phyloP scores from a whole-genome alignment of 306 rosid species.

The Echinosophora koreensis region DNA sequence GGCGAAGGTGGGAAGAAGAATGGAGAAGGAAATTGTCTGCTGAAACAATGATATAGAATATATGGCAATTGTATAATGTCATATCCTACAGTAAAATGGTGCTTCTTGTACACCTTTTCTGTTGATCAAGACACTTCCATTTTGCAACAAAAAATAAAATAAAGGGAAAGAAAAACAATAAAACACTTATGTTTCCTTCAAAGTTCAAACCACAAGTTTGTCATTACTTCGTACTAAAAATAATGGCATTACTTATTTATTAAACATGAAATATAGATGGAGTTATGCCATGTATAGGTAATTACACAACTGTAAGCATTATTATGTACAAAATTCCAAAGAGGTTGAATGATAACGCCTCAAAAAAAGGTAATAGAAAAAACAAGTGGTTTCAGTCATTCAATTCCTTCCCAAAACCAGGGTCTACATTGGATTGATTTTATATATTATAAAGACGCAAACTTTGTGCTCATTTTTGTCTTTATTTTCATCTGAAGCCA shows the following conservation, averaged over 20 bases:
- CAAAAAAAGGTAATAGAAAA: background rate
- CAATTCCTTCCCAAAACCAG: background rate
- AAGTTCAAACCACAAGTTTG: background rate
- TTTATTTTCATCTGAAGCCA: background rate
- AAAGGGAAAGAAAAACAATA: too few species aligned
- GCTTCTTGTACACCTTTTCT: too few species aligned
- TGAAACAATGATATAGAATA: background rate
- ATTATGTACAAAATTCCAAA: background rate
- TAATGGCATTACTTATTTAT: background rate
- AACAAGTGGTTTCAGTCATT: background rate
- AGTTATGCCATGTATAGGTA: background rate
- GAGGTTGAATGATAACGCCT: too few species aligned
- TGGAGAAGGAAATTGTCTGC: background rate
- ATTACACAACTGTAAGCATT: background rate
- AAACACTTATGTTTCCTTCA: background rate
- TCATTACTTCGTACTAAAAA: too few species aligned
- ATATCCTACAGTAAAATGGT: too few species aligned
- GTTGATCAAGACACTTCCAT: background rate
- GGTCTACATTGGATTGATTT: background rate
- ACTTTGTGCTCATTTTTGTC: background rate
- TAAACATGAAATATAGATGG: background rate
- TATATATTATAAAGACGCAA: background rate
- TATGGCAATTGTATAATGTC: background rate
- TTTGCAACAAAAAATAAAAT: too few species aligned
- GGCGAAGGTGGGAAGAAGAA: background rate